These are phyloP conservation scores for Fusarium multiceps DNA, from an alignment of 2,329 filamentous ascomycete species.

Conservation along the genomic window DNA sequence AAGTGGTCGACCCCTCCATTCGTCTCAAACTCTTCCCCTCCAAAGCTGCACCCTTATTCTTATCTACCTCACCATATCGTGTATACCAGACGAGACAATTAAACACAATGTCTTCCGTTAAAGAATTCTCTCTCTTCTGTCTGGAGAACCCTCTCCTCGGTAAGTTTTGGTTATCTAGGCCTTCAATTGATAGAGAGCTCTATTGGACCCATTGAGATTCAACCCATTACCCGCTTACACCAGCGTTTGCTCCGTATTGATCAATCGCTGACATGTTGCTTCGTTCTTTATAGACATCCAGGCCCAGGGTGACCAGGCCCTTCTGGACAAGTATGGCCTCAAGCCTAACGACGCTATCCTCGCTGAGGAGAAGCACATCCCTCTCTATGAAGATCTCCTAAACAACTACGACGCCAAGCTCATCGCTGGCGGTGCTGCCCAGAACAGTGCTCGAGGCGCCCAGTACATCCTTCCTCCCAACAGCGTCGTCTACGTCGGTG, in stretches of 20 bases:
- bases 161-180: conserved; percentile 56
- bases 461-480: conserved; percentile 94
- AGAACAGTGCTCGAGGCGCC: conserved; percentile 96
- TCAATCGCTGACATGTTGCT: conserved; percentile 31
- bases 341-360: conserved; percentile 99
- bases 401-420: conserved; percentile 93
- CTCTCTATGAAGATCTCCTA: conserved; percentile 92
- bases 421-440: conserved; percentile 94
- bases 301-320: conserved; percentile 80
- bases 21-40: conserved; percentile 46
- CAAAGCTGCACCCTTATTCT: conserved; percentile 26
- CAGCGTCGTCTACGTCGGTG: conserved; percentile 92
- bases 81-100: conserved; percentile 33
- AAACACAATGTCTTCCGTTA: conserved; percentile 74
- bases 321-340: conserved; percentile 91
- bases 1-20: conserved; percentile 43
- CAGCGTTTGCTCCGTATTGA: conserved; percentile 1
- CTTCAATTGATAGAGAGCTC: neutral
- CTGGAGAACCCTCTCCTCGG: conserved; percentile 98
- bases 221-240: conserved; percentile 17
- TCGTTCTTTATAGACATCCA: conserved; percentile 78
- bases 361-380: conserved; percentile 89
- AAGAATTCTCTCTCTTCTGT: conserved; percentile 90
- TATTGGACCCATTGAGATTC: conserved; percentile 1
- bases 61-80: conserved; percentile 16